Conservation (phyloP, 1,139 yeast genomes). For the Pichia sp. region DNA sequence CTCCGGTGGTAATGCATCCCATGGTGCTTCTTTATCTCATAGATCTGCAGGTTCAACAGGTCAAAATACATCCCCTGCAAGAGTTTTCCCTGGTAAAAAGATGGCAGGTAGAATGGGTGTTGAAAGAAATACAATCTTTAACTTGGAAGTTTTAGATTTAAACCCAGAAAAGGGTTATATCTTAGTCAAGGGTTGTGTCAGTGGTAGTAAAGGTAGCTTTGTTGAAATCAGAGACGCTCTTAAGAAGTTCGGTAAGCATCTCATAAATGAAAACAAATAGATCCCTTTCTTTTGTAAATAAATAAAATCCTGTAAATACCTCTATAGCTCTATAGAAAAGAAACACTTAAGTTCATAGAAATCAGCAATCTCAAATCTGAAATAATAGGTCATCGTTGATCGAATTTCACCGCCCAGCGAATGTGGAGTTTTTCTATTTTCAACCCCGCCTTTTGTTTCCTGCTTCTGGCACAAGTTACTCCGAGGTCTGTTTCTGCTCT, state of each 20-base stretch:
- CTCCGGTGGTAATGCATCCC: slow-evolving; percentile 87
- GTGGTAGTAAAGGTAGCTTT: slow-evolving; percentile 81
- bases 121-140: slow-evolving; percentile 68
- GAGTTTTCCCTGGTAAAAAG: slow-evolving; percentile 94
- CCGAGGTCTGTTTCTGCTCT: too few relatives aligned
- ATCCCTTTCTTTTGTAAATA: background rate
- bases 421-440: too few relatives aligned
- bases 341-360: too few relatives aligned
- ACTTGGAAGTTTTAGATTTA: slow-evolving; percentile 72
- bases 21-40: slow-evolving; percentile 93
- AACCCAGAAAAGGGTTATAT: slow-evolving; percentile 81
- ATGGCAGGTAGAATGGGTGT: slow-evolving; percentile 99
- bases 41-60: slow-evolving; percentile 99
- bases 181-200: slow-evolving; percentile 84
- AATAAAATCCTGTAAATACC: background rate
- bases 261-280: slow-evolving; percentile 19
- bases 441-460: too few relatives aligned
- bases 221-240: slow-evolving; percentile 80
- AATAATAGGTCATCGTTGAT: too few relatives aligned
- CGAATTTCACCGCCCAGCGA: too few relatives aligned
- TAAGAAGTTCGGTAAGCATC: slow-evolving; percentile 37
- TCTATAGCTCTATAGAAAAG: too few relatives aligned
- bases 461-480: too few relatives aligned
- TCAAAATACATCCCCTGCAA: slow-evolving; percentile 92
- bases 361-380: too few relatives aligned